Conservation (phyloP, 2,329 filamentous ascomycete species). For the Colletotrichum scovillei region DNA sequence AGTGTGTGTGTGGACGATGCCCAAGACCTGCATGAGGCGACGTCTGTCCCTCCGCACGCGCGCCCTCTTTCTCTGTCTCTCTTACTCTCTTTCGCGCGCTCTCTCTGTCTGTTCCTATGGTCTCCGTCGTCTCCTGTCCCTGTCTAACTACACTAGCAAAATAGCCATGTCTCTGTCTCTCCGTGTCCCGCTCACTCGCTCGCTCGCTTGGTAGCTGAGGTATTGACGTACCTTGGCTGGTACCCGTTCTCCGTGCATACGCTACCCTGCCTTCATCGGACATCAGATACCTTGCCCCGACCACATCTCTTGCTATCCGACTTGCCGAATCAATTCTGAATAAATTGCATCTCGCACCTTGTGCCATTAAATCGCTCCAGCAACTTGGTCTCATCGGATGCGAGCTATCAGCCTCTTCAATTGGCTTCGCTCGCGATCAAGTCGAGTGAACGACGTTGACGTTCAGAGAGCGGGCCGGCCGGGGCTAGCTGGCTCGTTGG, state of each 20-base stretch:
- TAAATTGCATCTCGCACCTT: neutral
- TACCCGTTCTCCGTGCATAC: slow-evolving; percentile 25
- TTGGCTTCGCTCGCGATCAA: slow-evolving; percentile 17
- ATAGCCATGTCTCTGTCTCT: slow-evolving; percentile 2
- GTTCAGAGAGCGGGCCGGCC: slow-evolving; percentile 32
- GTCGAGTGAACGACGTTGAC: slow-evolving; percentile 29
- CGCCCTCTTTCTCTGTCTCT: neutral
- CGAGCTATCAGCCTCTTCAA: slow-evolving; percentile 11
- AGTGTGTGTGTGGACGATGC: slow-evolving; percentile 11
- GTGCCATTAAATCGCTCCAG: neutral
- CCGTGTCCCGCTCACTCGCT: slow-evolving; percentile 20
- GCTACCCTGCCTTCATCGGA: slow-evolving; percentile 24
- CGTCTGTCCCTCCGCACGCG: neutral
- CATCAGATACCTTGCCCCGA: slow-evolving; percentile 23
- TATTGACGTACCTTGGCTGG: slow-evolving; percentile 20
- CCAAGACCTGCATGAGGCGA: slow-evolving; percentile 18
- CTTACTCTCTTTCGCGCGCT: neutral
- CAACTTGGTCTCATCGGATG: neutral
- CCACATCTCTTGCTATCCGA: slow-evolving; percentile 16
- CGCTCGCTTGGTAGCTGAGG: neutral
- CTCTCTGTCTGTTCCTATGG: neutral
- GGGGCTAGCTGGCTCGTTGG: slow-evolving; percentile 28
- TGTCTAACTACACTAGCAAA: neutral
- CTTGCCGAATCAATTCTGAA: neutral
- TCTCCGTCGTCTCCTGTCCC: slow-evolving; percentile 2